These are phyloP conservation scores for Calvatia gigantea DNA, from an alignment of 768 basidiomycete genomes.

Conservation along the genomic window DNA sequence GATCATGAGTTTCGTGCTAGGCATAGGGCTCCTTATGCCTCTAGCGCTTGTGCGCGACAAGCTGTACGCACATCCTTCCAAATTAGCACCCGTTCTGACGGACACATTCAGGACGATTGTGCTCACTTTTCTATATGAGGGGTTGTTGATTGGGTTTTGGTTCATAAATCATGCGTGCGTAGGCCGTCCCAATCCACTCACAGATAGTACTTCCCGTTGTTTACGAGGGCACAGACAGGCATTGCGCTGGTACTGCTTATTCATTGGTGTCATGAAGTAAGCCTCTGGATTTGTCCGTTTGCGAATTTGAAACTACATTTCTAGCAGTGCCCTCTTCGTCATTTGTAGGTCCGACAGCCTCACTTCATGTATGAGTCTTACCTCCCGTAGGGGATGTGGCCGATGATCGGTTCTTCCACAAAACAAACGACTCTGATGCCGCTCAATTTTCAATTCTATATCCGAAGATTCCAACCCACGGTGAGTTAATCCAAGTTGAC, in stretches of 20 bases:
- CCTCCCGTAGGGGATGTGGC: slow-evolving; percentile 75
- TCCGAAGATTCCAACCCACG: slow-evolving; percentile 66
- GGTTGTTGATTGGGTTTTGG: slow-evolving; percentile 88
- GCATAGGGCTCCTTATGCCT: slow-evolving; percentile 81
- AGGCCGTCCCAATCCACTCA: slow-evolving; percentile 3
- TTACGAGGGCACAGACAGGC: slow-evolving; percentile 50
- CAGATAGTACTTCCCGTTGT: neutral
- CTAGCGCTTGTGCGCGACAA: slow-evolving; percentile 86
- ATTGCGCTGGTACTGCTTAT: slow-evolving; percentile 79
- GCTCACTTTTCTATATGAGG: slow-evolving; percentile 81
- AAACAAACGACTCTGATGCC: slow-evolving; percentile 89
- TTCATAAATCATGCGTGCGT: slow-evolving; percentile 89
- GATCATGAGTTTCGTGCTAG: slow-evolving; percentile 88
- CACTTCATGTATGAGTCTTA: neutral
- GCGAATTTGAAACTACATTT: slow-evolving; percentile 7
- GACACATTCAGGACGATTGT: slow-evolving; percentile 68
- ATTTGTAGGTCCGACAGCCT: slow-evolving; percentile 57
- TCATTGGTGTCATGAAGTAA: slow-evolving; percentile 84
- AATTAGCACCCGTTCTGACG: neutral
- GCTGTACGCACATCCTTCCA: slow-evolving; percentile 50
- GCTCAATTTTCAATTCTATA: slow-evolving; percentile 83
- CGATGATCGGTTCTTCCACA: slow-evolving; percentile 93
- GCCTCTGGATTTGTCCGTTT: slow-evolving; percentile 20
- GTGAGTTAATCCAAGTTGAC: slow-evolving; percentile 35
- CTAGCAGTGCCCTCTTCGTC: slow-evolving; percentile 72